Evolutionary conservation across 2,329 filamentous ascomycete genomes (phyloP).

Genomic region (Echinosphaeria canescens): DNA sequence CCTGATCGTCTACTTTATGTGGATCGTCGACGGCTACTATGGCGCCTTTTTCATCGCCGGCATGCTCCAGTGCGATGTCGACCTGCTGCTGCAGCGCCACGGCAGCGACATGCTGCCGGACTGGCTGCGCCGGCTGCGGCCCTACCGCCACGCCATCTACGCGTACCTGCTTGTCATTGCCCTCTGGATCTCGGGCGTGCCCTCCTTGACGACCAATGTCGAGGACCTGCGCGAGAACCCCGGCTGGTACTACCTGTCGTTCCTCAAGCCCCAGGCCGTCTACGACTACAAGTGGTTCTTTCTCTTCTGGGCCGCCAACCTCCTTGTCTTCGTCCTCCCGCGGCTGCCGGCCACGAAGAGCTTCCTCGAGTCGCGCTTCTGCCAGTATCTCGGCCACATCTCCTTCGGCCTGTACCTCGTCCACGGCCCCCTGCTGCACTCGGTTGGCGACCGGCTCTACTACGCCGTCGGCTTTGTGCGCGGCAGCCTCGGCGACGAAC

Average conservation of each 20-base stretch:
- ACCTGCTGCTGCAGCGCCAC: constrained; percentile 21
- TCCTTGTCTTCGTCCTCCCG: constrained; percentile 30
- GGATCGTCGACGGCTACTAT: constrained; percentile 42
- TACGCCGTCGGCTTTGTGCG: constrained; percentile 32
- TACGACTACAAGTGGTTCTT: constrained; percentile 49
- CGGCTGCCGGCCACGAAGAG: constrained; percentile 32
- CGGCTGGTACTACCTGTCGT: constrained; percentile 38
- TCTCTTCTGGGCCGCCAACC: constrained; percentile 35
- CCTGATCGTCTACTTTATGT: constrained; percentile 43
- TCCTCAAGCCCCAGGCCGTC: constrained; percentile 41
- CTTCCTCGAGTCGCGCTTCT: constrained; percentile 35
- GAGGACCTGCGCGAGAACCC: constrained; percentile 26
- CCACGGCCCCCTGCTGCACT: constrained; percentile 38
- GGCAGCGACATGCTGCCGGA: constrained; percentile 22
- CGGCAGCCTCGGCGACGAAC: constrained; percentile 8
- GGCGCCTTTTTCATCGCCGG: constrained; percentile 36
- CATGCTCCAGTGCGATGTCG: constrained; percentile 39
- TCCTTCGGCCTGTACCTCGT: constrained; percentile 42
- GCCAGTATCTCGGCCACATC: constrained; percentile 38
- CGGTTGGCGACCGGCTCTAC: constrained; percentile 40
- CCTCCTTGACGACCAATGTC: constrained; percentile 24
- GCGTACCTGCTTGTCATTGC: constrained; percentile 26
- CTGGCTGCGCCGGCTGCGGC: constrained; percentile 20
- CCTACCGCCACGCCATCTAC: constrained; percentile 26
- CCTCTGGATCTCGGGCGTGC: constrained; percentile 38